A percentile compares a stretch with the other conserved stretches of the same genome.
phyloP scores from a whole-genome alignment of 1,284 basidiomycete genomes.

The Boletus smithii region DNA sequence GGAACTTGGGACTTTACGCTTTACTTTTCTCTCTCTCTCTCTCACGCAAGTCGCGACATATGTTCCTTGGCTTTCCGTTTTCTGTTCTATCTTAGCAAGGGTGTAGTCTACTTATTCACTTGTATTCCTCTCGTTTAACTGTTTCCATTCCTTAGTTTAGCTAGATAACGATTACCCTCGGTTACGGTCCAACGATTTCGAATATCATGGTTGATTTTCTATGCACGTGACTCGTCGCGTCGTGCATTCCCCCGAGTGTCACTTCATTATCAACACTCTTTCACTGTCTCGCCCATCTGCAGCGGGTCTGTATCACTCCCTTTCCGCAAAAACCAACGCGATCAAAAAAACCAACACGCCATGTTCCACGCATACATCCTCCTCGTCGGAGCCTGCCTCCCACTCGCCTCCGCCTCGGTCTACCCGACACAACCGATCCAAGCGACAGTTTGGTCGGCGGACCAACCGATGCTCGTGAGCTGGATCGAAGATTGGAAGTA shows the following conservation, averaged over 20 bases:
- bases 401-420: slow-evolving; percentile 31
- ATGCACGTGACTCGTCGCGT: slow-evolving; percentile 28
- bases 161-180: neutral
- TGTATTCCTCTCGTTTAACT: slow-evolving; percentile 17
- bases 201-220: slow-evolving; percentile 25
- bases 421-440: slow-evolving; percentile 51
- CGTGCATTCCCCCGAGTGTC: no score
- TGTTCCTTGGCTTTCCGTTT: neutral
- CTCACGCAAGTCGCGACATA: neutral
- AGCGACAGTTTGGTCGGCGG: slow-evolving; percentile 42
- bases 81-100: slow-evolving; percentile 13
- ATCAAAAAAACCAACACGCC: no score
- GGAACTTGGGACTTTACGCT: neutral
- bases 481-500: slow-evolving; percentile 47
- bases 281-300: slow-evolving; percentile 1
- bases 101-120: slow-evolving; percentile 18
- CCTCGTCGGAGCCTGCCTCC: slow-evolving; percentile 11
- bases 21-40: neutral
- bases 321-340: no score
- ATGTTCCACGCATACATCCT: slow-evolving; percentile 13
- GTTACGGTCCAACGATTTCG: neutral
- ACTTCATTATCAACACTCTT: no score
- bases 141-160: slow-evolving; percentile 13
- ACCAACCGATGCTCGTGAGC: slow-evolving; percentile 36
- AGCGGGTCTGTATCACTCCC: slow-evolving; percentile 31